A percentile compares a stretch with the other conserved stretches of the same genome.
phyloP scores from a whole-genome alignment of 2,329 filamentous ascomycete species.

The Penicillium sp. region DNA sequence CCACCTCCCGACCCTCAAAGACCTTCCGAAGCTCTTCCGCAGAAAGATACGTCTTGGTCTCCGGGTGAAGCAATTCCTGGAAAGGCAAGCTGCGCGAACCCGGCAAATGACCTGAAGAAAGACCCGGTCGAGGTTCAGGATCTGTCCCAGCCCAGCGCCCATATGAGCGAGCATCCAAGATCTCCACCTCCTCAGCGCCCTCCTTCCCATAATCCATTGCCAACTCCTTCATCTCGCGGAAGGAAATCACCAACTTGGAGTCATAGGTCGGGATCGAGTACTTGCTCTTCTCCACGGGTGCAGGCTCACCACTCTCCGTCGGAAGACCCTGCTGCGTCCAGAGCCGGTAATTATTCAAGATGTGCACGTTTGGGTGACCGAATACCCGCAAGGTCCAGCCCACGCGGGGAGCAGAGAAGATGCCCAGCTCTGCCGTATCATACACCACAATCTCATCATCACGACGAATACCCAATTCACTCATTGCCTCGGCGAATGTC shows the following conservation, averaged over 20 bases:
- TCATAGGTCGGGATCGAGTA: constrained; percentile 62
- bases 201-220: constrained; percentile 79
- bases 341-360: constrained; percentile 94
- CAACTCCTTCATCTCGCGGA: constrained; percentile 80
- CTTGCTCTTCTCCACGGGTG: constrained; percentile 45
- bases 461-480: constrained; percentile 79
- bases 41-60: constrained; percentile 79
- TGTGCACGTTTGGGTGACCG: constrained; percentile 83
- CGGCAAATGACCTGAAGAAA: constrained; percentile 91
- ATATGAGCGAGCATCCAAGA: constrained; percentile 81
- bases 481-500: constrained; percentile 86
- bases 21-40: constrained; percentile 72
- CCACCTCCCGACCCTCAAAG: constrained; percentile 78
- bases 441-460: constrained; percentile 95
- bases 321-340: constrained; percentile 86
- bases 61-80: constrained; percentile 75
- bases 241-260: constrained; percentile 71
- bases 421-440: constrained; percentile 85
- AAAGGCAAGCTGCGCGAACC: constrained; percentile 84
- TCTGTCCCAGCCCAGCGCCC: constrained; percentile 82
- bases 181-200: constrained; percentile 79
- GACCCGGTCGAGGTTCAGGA: constrained; percentile 81
- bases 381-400: constrained; percentile 93
- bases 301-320: constrained; percentile 70
- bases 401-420: constrained; percentile 91